These are phyloP conservation scores for Fusarium siculi DNA, from an alignment of 2,329 filamentous ascomycete genomes.

Conservation along the genomic window DNA sequence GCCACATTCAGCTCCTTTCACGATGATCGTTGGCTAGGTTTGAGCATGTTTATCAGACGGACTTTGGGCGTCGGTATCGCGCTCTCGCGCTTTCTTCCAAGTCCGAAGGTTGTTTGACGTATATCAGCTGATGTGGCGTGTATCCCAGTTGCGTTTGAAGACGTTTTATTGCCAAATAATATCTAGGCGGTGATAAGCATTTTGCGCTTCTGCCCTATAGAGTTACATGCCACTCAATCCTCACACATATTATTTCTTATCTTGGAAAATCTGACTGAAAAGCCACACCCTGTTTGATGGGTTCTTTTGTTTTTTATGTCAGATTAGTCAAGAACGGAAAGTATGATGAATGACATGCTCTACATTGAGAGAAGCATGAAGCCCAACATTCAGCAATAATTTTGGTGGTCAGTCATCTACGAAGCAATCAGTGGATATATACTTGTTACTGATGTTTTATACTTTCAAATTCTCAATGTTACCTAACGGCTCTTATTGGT, in stretches of 20 bases:
- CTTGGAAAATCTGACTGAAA: not conserved
- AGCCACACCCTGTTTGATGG: not conserved
- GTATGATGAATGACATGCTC: not conserved
- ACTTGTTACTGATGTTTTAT: not conserved
- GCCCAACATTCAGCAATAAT: not conserved
- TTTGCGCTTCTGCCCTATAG: not conserved
- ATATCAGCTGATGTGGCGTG: conserved; percentile 20
- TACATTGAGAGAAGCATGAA: not conserved
- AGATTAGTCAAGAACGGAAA: not conserved
- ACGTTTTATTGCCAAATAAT: not conserved
- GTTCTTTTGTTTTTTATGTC: not conserved
- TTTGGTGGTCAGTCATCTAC: not conserved
- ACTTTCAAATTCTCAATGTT: not conserved
- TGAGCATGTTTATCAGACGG: not conserved
- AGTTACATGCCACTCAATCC: not conserved
- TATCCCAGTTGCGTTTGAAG: not conserved
- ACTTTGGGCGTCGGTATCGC: not conserved
- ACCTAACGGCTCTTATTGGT: not conserved
- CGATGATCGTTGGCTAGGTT: not conserved
- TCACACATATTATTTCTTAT: not conserved
- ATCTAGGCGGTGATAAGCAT: not conserved
- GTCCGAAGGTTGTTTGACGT: not conserved
- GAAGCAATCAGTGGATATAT: not conserved
- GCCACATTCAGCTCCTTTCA: not conserved
- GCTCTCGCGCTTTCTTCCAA: conserved; percentile 25